These are phyloP conservation scores for Trichosporon sp. DNA, from an alignment of 1,284 basidiomycete genomes.

Conservation along the genomic window DNA sequence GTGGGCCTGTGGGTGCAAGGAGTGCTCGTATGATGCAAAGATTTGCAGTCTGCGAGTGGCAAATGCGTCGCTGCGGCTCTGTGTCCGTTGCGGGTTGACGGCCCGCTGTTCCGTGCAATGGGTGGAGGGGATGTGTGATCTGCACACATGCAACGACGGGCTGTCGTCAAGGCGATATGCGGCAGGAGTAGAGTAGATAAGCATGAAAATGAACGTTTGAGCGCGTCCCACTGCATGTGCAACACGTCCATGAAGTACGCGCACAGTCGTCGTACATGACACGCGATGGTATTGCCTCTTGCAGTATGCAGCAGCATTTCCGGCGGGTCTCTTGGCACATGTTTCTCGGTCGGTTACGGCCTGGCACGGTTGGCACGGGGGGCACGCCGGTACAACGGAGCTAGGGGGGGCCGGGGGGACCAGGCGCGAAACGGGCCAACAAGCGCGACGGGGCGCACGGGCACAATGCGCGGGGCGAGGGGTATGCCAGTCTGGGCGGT, in stretches of 20 bases:
- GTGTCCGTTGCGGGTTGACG: too few relatives aligned
- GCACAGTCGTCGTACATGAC: background rate
- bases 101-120: background rate
- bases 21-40: background rate
- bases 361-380: background rate
- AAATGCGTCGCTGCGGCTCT: background rate
- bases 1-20: too few relatives aligned
- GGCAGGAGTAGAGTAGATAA: background rate
- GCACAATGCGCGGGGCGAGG: too few relatives aligned
- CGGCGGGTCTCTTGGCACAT: background rate
- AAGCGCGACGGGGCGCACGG: too few relatives aligned
- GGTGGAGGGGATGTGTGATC: background rate
- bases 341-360: conserved; percentile 4
- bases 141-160: background rate
- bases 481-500: background rate
- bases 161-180: background rate
- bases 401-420: too few relatives aligned
- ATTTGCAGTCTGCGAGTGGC: background rate
- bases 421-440: too few relatives aligned
- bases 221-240: conserved; percentile 4
- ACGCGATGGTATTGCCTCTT: background rate
- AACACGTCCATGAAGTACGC: background rate
- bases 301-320: background rate
- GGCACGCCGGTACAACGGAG: background rate
- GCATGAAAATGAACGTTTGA: background rate